Conservation (phyloP, 2,329 filamentous ascomycete genomes). For the Ramularia collo-cygni region DNA sequence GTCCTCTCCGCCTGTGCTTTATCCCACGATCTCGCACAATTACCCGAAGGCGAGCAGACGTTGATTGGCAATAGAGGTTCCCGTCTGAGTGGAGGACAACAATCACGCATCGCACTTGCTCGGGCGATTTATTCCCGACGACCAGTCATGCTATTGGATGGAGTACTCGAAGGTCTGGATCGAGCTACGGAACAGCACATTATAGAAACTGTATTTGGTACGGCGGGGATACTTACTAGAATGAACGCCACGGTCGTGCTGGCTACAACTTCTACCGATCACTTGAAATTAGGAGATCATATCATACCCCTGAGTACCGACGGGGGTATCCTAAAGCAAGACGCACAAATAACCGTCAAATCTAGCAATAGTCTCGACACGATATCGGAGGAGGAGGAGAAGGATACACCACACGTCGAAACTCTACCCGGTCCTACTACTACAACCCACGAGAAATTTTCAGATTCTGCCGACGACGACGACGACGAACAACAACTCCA, state of each 20-base stretch:
- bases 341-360: no score
- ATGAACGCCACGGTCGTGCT: neutral
- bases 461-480: no score
- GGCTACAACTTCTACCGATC: neutral
- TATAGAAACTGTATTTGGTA: neutral
- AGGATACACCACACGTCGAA: no score
- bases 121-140: neutral
- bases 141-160: neutral
- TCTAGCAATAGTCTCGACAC: no score
- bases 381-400: no score
- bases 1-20: slow-evolving; percentile 29
- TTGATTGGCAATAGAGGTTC: slow-evolving; percentile 46
- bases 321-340: no score
- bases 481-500: no score
- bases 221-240: neutral
- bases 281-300: no score
- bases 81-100: slow-evolving; percentile 47
- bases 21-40: slow-evolving; percentile 23
- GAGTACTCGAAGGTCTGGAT: neutral
- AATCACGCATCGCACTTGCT: slow-evolving; percentile 32
- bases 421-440: no score
- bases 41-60: slow-evolving; percentile 39
- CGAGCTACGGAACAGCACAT: neutral
- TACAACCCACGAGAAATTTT: no score
- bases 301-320: no score